Evolutionary conservation across 1,139 yeast genomes (phyloP), one percentile per base, ranked within the genome.

Genomic region (Blastobotrys raffinosifermentans): DNA sequence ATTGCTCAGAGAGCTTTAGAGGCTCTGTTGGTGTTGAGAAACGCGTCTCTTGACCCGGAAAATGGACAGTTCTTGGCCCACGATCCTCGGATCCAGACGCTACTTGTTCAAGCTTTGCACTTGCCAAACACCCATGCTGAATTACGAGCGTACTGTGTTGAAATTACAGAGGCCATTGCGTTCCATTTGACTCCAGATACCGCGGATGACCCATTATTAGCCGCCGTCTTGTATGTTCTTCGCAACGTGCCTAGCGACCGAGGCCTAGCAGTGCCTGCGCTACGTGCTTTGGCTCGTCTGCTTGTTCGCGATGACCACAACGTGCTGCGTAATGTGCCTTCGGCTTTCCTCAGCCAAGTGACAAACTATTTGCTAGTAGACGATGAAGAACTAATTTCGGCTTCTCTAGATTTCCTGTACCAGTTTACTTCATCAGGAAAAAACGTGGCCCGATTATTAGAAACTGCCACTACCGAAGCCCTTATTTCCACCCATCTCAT

Each of bases 31-130:
- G 72, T 85, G 16, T 65, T 91, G 40, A 70, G 97, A 52, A 91
- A 91, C 58, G 66, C 85, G 39, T 73, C 83, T 2, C 93, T 91
- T 55, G 96, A 86, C 54, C 73, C 84, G 11, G 80, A 73, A 30
- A 84, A 86, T 51, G 94, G 94, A 29, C 89, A 83, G 56, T 72
- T 80, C 60, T 63, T 91, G 44, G 83, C 93, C 0, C 72, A 75
- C 47, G 66, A 72, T 37, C 64, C 53, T 1, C 41, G 45, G 14
- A 49, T 58, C 31, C 48, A 48, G 11, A 49, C 41, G 13, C 50
- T 64, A 15, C 68, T 78, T n/a, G 63, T 75, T 43, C 62, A 65
- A 38, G 73, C 77, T 34, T 63, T 80, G 35, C 57, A 60, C 34
- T 49, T 64, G 26, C 61, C 69, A n/a, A 51, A 47, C 47, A 42